phyloP scores from a whole-genome alignment of 257 asterid genomes.

The Rhazya stricta region DNA sequence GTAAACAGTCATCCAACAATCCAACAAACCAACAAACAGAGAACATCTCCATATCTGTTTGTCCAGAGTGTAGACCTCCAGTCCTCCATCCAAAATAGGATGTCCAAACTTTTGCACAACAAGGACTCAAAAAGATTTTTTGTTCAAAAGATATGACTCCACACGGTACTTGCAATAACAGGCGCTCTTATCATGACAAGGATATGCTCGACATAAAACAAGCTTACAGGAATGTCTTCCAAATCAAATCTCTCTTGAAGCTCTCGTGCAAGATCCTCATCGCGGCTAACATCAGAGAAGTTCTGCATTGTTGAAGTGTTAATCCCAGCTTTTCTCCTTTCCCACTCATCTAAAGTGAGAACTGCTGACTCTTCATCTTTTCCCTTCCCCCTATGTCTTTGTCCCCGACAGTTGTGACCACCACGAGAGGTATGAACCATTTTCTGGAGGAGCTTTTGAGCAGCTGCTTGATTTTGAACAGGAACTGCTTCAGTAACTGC shows the following conservation, averaged over 20 bases:
- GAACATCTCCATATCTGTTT: neutral
- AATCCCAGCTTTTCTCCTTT: slow-evolving; percentile 53
- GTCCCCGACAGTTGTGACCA: slow-evolving; percentile 39
- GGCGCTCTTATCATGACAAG: neutral
- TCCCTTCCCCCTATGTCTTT: slow-evolving; percentile 50
- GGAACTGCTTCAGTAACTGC: slow-evolving; percentile 69
- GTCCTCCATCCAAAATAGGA: neutral
- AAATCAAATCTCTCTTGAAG: slow-evolving; percentile 72
- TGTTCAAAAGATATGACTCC: neutral
- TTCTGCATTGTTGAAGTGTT: slow-evolving; percentile 27
- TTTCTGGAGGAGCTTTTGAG: slow-evolving; percentile 83
- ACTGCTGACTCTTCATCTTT: slow-evolving; percentile 48
- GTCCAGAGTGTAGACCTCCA: neutral
- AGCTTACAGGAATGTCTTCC: slow-evolving; percentile 66
- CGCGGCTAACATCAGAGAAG: slow-evolving; percentile 43
- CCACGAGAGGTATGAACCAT: slow-evolving; percentile 44
- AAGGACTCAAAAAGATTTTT: neutral
- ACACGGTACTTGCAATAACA: neutral
- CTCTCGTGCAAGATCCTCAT: slow-evolving; percentile 76
- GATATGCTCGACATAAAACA: neutral
- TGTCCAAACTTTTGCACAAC: neutral
- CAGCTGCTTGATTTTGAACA: slow-evolving; percentile 85
- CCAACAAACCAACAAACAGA: neutral
- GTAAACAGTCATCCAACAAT: neutral
- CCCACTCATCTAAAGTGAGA: slow-evolving; percentile 86